Evolutionary conservation across 768 basidiomycete species (phyloP).

Genomic region (Pholiota microspora): DNA sequence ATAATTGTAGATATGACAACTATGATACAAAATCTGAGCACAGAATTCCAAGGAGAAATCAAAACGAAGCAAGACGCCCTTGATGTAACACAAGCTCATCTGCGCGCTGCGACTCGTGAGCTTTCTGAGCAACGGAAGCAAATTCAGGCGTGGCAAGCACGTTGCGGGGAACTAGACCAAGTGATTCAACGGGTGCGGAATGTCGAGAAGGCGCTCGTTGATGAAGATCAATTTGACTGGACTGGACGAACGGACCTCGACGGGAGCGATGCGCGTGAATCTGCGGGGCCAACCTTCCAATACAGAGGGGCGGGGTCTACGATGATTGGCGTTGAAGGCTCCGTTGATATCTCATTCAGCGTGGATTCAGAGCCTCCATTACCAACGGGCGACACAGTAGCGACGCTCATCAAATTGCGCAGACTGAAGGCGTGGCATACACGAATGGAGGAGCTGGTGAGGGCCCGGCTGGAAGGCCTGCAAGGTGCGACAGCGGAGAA

Average conservation of each 20-base stretch:
- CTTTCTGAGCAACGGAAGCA: slow-evolving; percentile 89
- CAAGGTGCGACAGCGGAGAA: slow-evolving; percentile 84
- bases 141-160: slow-evolving; percentile 71
- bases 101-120: slow-evolving; percentile 86
- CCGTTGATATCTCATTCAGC: slow-evolving; percentile 60
- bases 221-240: slow-evolving; percentile 88
- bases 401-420: slow-evolving; percentile 67
- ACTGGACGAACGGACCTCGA: slow-evolving; percentile 65
- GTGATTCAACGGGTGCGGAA: slow-evolving; percentile 80
- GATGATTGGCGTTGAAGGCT: slow-evolving; percentile 60
- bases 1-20: slow-evolving; percentile 66
- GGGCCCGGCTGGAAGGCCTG: slow-evolving; percentile 62
- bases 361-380: slow-evolving; percentile 74
- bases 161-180: slow-evolving; percentile 78
- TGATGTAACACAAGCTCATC: slow-evolving; percentile 83
- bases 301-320: slow-evolving; percentile 67
- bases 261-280: slow-evolving; percentile 34
- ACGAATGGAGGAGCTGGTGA: slow-evolving; percentile 73
- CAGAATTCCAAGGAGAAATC: slow-evolving; percentile 82
- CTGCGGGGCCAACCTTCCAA: slow-evolving; percentile 65
- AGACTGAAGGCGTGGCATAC: slow-evolving; percentile 83
- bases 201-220: slow-evolving; percentile 71
- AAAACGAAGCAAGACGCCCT: slow-evolving; percentile 83
- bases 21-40: slow-evolving; percentile 77
- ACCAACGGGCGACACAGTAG: slow-evolving; percentile 55